Percentiles rank a stretch among this genome's conserved stretches.
Evolutionary conservation across 257 asterid species (phyloP).

Genomic region (Mitragyna speciosa): DNA sequence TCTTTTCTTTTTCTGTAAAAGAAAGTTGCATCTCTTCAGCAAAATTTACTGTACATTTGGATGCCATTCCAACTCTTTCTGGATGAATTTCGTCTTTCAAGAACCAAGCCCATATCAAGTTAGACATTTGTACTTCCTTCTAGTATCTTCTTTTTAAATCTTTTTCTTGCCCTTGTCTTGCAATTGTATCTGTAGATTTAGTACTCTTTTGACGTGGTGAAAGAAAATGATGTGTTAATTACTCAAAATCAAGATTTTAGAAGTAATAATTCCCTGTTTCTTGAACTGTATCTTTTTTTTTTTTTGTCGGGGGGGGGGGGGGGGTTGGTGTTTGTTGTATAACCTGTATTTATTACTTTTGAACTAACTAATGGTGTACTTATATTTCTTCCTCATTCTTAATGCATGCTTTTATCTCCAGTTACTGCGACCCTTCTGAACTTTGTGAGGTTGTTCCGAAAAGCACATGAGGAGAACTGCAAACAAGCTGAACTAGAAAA

Average conservation of each 20-base stretch:
- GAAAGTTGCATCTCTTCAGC: background rate
- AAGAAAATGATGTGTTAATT: background rate
- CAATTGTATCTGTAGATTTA: background rate
- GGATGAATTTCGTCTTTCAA: background rate
- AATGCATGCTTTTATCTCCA: slow-evolving; percentile 35
- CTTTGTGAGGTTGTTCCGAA: slow-evolving; percentile 84
- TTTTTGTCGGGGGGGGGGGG: no score
- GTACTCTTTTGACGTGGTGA: background rate
- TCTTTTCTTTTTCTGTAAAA: background rate
- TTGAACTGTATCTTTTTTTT: background rate
- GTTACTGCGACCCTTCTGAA: slow-evolving; percentile 87
- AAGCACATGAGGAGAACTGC: slow-evolving; percentile 89
- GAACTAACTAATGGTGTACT: background rate
- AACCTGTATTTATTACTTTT: background rate
- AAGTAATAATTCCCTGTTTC: background rate
- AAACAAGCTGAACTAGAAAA: slow-evolving; percentile 94
- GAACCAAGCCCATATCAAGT: background rate
- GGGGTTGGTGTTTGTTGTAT: background rate
- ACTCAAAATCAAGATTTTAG: background rate
- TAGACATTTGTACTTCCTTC: background rate
- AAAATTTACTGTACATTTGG: background rate
- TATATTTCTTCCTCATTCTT: background rate
- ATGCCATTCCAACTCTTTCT: background rate
- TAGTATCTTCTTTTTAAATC: background rate
- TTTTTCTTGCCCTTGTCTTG: background rate